Evolutionary conservation across 306 rosid genomes (phyloP), one percentile per base, ranked within the genome.

Genomic region (Vigna trinervia): DNA sequence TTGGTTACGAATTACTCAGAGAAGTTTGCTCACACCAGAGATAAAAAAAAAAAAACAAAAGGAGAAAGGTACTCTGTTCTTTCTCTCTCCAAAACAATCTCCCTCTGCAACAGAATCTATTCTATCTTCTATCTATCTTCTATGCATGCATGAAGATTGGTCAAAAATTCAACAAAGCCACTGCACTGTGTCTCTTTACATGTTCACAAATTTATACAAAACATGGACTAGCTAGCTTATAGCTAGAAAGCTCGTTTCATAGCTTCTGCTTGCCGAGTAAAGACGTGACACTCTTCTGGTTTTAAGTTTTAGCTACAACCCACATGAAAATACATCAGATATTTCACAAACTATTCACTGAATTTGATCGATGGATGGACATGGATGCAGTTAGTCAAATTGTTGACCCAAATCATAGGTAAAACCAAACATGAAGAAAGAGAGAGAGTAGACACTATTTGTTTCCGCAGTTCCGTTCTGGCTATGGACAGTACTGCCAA

Each of bases 81-180:
- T 26, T 26, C 28, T 26, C 28, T 26, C 28, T 26, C 28, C 28
- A 26, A 26, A 73, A 73, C 52, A 80, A 68, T 47, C 48, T 47
- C 38, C 50, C 32, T 39, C 53, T 60, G 58, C 71, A 65, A 20
- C 54, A 76, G 74, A 76, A 77, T 82, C 85, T 71, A 82, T 14
- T 5, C 54, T 17, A 81, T 52, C 47, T 69, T 36, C 8, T 6
- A 36, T 41, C 34, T 17, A 81, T 52, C 47, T 69, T 36, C 8
- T 36, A 36, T 41, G 46, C 46, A 67, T 19, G 50, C 59, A 20
- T 20, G 28, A 19, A 41, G 46, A 34, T 66, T 2, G 58, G 81
- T 76, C 78, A 81, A 76, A 70, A 81, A 69, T 45, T 62, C 56
- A 41, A 41, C 5, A 52, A 76, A 75, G 45, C n/a, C 1, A 50